Percentiles rank a stretch among this genome's conserved stretches.
These are phyloP conservation scores for Huntiella decipiens DNA, from an alignment of 2,329 filamentous ascomycete genomes.

Conservation along the genomic window DNA sequence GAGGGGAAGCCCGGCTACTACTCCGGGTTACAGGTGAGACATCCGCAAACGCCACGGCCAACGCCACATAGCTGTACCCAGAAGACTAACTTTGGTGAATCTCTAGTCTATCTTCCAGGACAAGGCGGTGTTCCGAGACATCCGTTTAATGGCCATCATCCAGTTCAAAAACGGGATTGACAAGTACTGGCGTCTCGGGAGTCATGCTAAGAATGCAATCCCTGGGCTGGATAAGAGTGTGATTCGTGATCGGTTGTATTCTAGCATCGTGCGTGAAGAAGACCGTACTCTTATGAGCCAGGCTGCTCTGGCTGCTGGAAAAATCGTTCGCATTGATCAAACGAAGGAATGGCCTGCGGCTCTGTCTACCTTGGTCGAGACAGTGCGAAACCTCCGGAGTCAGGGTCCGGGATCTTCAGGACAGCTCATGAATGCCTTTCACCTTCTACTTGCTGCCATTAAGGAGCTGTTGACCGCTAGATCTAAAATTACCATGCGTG, in stretches of 20 bases:
- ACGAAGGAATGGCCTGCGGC: conserved; percentile 64
- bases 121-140: conserved; percentile 52
- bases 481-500: conserved; percentile 53
- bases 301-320: conserved; percentile 73
- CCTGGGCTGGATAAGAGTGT: conserved; percentile 55
- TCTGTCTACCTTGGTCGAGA: conserved; percentile 38
- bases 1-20: conserved; percentile 48
- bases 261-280: conserved; percentile 59
- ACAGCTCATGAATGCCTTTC: conserved; percentile 47
- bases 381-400: conserved; percentile 37
- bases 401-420: conserved; percentile 21
- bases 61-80: no score
- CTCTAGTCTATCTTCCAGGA: conserved; percentile 61
- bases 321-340: conserved; percentile 77
- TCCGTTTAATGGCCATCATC: conserved; percentile 79
- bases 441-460: conserved; percentile 66
- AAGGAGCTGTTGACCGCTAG: conserved; percentile 78
- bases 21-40: conserved; percentile 43
- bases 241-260: conserved; percentile 57
- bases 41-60: no score
- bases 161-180: conserved; percentile 95
- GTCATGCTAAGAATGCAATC: conserved; percentile 39
- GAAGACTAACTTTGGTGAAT: not conserved
- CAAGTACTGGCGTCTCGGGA: conserved; percentile 66
- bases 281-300: conserved; percentile 63